phyloP scores from a whole-genome alignment of 352 stramenopile species.

The Phytophthora cryptogea region DNA sequence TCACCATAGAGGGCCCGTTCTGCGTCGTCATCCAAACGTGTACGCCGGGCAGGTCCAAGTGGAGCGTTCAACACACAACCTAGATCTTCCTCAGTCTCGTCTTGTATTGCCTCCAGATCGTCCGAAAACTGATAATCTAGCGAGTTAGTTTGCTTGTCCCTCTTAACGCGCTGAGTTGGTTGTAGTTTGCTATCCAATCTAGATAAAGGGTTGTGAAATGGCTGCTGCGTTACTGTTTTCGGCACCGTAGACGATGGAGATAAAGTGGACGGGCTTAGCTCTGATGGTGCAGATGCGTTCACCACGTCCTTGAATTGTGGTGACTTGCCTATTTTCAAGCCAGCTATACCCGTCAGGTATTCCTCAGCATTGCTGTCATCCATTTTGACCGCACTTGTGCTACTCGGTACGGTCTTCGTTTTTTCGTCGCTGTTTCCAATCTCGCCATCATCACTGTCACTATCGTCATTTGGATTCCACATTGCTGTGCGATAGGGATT shows the following conservation, averaged over 20 bases:
- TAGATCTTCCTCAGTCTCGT: constrained; percentile 7
- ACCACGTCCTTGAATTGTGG: background rate
- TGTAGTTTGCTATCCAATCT: constrained; percentile 13
- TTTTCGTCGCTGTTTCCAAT: constrained; percentile 1
- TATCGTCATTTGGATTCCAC: constrained; percentile 50
- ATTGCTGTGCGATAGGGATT: constrained; percentile 47
- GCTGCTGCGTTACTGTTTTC: constrained; percentile 5
- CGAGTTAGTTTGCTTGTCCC: background rate
- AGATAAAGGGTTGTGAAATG: constrained; percentile 3
- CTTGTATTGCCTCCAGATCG: constrained; percentile 17
- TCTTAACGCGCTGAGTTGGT: constrained; percentile 2
- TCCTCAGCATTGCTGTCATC: constrained; percentile 18
- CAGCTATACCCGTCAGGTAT: background rate
- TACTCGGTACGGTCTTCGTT: background rate
- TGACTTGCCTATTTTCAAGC: background rate
- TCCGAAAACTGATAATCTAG: constrained; percentile 7
- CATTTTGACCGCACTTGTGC: constrained; percentile 2
- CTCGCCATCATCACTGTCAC: constrained; percentile 47
- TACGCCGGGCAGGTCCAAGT: constrained; percentile 5
- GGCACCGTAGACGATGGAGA: background rate
- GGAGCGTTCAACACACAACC: background rate
- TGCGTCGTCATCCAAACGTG: constrained; percentile 36
- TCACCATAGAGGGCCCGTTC: constrained; percentile 53
- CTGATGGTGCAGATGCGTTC: background rate
- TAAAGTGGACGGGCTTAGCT: background rate